phyloP scores from a whole-genome alignment of 2,329 filamentous ascomycete species.

The Corinectria fuckeliana region DNA sequence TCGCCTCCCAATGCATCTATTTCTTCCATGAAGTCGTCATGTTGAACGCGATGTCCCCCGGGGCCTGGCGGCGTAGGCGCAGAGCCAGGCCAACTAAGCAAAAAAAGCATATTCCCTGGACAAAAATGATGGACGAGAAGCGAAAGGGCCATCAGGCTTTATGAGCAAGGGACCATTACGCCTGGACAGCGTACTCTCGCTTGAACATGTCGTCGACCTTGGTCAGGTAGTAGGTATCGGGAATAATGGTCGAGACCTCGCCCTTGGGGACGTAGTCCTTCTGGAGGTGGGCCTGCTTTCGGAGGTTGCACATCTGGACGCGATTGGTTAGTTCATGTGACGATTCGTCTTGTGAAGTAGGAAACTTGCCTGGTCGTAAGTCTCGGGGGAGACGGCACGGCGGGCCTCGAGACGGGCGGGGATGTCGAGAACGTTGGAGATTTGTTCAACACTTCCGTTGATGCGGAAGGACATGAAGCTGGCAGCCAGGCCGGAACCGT shows the following conservation, averaged over 20 bases:
- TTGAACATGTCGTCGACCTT: constrained; percentile 88
- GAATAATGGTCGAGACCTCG: constrained; percentile 67
- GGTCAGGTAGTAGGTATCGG: constrained; percentile 79
- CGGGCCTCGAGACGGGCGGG: constrained; percentile 71
- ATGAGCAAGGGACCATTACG: constrained; percentile 50
- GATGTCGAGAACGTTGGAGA: constrained; percentile 73
- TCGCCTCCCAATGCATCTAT: constrained; percentile 39
- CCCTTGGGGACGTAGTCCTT: constrained; percentile 78
- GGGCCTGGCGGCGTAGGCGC: constrained; percentile 10
- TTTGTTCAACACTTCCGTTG: constrained; percentile 71
- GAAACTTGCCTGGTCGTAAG: constrained; percentile 73
- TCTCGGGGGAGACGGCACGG: constrained; percentile 70
- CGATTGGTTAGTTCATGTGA: constrained; percentile 25
- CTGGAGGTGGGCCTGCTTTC: constrained; percentile 83
- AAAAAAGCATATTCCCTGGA: constrained; percentile 19
- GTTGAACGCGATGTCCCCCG: constrained; percentile 29
- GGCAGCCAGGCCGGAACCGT: constrained; percentile 76
- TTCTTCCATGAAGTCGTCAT: constrained; percentile 31
- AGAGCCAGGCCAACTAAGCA: constrained; percentile 20
- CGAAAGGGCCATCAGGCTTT: constrained; percentile 23
- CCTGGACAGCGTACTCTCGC: constrained; percentile 78
- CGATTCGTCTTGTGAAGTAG: not conserved
- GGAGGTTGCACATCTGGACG: constrained; percentile 75
- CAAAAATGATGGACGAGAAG: constrained; percentile 21
- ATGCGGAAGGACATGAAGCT: constrained; percentile 78